Percentiles rank a stretch among this genome's conserved stretches.
Evolutionary conservation across 306 rosid genomes (phyloP).

Genomic region (Trifolium pratense): DNA sequence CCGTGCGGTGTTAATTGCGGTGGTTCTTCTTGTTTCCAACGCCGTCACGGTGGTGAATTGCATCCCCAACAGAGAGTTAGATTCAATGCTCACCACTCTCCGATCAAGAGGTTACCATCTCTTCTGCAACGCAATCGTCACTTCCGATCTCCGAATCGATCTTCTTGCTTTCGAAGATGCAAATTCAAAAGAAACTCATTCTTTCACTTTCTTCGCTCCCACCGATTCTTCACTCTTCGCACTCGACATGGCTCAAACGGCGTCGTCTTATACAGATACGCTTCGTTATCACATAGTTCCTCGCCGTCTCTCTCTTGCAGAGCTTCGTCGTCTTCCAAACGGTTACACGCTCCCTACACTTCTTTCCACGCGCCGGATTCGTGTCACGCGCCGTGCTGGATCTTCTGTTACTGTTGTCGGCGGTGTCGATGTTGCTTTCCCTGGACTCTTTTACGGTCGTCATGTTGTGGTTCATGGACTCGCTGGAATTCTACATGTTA

Average conservation of each 20-base stretch:
- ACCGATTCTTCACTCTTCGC: slow-evolving; percentile 67
- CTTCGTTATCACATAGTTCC: slow-evolving; percentile 70
- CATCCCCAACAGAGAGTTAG: slow-evolving; percentile 50
- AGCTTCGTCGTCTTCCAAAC: slow-evolving; percentile 52
- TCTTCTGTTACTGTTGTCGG: slow-evolving; percentile 38
- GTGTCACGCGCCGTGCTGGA: slow-evolving; percentile 29
- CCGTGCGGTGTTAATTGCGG: neutral
- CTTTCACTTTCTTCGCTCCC: slow-evolving; percentile 73
- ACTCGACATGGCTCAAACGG: slow-evolving; percentile 62
- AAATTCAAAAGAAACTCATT: neutral
- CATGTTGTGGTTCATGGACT: slow-evolving; percentile 51
- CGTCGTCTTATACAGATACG: slow-evolving; percentile 55
- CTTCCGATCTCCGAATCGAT: slow-evolving; percentile 63
- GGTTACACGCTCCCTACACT: slow-evolving; percentile 59
- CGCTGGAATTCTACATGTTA: slow-evolving; percentile 38
- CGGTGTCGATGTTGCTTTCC: slow-evolving; percentile 47
- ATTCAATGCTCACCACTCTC: slow-evolving; percentile 55
- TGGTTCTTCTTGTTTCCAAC: neutral
- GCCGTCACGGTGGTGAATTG: slow-evolving; percentile 17
- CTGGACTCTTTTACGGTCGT: slow-evolving; percentile 44
- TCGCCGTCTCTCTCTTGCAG: slow-evolving; percentile 56
- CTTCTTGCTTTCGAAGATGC: slow-evolving; percentile 6
- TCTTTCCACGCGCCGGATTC: slow-evolving; percentile 41
- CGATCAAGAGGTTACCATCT: slow-evolving; percentile 64
- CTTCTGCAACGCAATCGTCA: slow-evolving; percentile 68